phyloP scores from a whole-genome alignment of 257 asterid species.

The Capsicum pubescens region DNA sequence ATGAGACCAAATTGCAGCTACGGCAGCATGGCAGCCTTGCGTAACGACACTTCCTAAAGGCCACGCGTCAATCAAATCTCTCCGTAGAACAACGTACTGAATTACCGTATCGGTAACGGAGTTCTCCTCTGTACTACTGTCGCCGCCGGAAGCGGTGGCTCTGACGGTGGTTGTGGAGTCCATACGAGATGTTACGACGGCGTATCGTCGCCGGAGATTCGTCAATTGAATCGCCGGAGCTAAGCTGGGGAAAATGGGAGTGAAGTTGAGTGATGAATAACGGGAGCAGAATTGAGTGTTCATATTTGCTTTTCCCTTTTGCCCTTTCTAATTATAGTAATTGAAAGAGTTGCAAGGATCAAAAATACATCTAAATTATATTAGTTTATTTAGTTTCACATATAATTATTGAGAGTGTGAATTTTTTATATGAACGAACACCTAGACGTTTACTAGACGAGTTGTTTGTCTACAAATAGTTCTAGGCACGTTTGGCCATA shows the following conservation, averaged over 20 bases:
- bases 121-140: conserved; percentile 35
- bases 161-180: not conserved
- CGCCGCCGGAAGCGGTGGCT: not conserved
- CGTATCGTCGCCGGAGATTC: not conserved
- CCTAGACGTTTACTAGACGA: no score
- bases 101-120: conserved; percentile 60
- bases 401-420: no score
- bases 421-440: no score
- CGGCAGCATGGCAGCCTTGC: conserved; percentile 98
- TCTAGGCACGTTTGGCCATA: no score
- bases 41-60: conserved; percentile 90
- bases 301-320: not conserved
- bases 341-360: no score
- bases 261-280: not conserved
- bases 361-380: no score
- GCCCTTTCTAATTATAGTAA: not conserved
- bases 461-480: no score
- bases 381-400: no score
- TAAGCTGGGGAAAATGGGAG: not conserved
- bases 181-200: not conserved
- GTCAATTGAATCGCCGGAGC: conserved; percentile 14
- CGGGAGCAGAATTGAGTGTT: not conserved
- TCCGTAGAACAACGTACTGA: conserved; percentile 86
- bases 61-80: conserved; percentile 91
- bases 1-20: conserved; percentile 78